These are phyloP conservation scores for Mortierella sp. DNA, from an alignment of 371 early-diverging fungal species.

Conservation along the genomic window DNA sequence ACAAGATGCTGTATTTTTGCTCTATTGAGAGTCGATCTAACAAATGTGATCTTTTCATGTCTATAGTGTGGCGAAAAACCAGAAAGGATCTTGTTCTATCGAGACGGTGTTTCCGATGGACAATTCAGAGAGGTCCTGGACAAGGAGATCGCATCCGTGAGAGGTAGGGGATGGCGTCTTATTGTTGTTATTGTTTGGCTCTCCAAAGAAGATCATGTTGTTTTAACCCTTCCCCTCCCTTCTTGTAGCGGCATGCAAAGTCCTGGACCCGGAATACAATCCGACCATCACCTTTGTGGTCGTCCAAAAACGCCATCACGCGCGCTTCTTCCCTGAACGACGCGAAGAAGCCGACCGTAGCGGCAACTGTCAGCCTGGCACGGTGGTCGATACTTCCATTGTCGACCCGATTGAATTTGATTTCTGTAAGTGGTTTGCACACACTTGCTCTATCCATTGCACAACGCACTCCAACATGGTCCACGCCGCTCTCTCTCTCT, in stretches of 20 bases:
- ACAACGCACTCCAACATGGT: too few species aligned
- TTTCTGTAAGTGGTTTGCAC: constrained; percentile 74
- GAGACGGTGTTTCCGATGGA: constrained; percentile 83
- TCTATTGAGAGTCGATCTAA: too few species aligned
- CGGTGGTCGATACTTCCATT: constrained; percentile 87
- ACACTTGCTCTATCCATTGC: too few species aligned
- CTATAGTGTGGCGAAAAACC: constrained; percentile 60
- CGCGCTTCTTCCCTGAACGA: constrained; percentile 89
- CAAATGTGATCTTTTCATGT: constrained; percentile 31
- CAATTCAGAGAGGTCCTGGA: constrained; percentile 76
- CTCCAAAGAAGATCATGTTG: too few species aligned
- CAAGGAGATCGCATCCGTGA: constrained; percentile 84
- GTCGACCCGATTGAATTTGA: constrained; percentile 89
- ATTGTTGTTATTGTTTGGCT: too few species aligned
- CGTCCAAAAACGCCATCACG: constrained; percentile 97
- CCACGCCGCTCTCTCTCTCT: too few species aligned
- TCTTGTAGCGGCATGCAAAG: constrained; percentile 68
- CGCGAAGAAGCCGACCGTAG: constrained; percentile 65
- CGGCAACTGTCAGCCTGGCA: constrained; percentile 91
- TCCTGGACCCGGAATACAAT: constrained; percentile 73
- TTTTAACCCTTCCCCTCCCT: too few species aligned
- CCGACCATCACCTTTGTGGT: constrained; percentile 93
- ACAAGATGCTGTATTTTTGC: constrained; percentile 92
- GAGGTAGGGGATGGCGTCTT: constrained; percentile 15
- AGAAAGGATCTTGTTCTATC: constrained; percentile 80